phyloP scores from a whole-genome alignment of 371 early-diverging fungal species.

The Conidiobolus incongruus region DNA sequence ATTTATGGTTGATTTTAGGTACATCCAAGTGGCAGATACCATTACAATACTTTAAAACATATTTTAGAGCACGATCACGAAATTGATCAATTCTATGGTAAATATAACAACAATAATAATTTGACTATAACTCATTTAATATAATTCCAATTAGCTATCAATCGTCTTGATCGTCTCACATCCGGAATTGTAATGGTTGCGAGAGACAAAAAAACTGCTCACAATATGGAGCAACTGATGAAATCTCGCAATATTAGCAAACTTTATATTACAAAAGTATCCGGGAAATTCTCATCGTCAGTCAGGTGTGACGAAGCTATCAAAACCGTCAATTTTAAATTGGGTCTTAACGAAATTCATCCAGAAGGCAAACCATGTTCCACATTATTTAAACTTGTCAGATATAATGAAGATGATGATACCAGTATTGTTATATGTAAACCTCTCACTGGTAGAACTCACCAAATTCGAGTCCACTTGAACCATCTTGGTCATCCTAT shows the following conservation, averaged over 20 bases:
- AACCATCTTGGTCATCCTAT: constrained; percentile 91
- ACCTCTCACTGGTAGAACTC: constrained; percentile 94
- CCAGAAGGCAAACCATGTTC: constrained; percentile 53
- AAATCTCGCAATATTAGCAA: constrained; percentile 40
- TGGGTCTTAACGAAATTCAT: constrained; percentile 67
- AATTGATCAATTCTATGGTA: constrained; percentile 38
- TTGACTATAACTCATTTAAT: constrained; percentile 1
- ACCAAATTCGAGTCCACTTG: constrained; percentile 98
- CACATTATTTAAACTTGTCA: constrained; percentile 42
- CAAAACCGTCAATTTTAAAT: constrained; percentile 49
- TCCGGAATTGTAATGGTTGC: constrained; percentile 77
- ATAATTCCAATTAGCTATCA: constrained; percentile 24
- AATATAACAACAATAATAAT: constrained; percentile 8
- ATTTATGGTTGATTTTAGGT: constrained; percentile 11
- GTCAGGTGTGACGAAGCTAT: constrained; percentile 61
- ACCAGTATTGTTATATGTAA: constrained; percentile 41
- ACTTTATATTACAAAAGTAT: constrained; percentile 68
- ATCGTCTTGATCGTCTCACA: constrained; percentile 81
- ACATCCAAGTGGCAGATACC: constrained; percentile 56
- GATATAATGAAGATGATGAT: constrained; percentile 30
- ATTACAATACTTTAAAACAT: constrained; percentile 62
- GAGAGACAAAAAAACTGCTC: constrained; percentile 28
- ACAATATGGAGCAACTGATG: constrained; percentile 35
- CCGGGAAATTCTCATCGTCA: no score
- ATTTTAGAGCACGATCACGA: constrained; percentile 46